phyloP scores from a whole-genome alignment of 441 rosid species.

The Arabidopsis hybrid region DNA sequence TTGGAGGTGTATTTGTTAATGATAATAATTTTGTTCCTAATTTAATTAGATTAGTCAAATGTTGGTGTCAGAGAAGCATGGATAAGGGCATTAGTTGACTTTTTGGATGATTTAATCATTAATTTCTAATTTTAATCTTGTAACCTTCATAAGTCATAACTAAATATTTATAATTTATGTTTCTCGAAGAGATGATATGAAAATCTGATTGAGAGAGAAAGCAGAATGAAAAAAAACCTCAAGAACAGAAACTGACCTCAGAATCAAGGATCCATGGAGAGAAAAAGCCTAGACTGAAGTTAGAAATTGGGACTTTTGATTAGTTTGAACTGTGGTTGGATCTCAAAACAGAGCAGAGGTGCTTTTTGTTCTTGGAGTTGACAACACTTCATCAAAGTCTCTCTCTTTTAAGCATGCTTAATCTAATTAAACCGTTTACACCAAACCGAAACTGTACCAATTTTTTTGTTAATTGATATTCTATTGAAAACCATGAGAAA shows the following conservation, averaged over 20 bases:
- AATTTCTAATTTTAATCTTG: not conserved
- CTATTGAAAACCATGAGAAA: no score
- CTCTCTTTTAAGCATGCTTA: not conserved
- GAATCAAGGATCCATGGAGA: conserved; percentile 34
- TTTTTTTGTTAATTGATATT: no score
- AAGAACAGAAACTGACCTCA: conserved; percentile 39
- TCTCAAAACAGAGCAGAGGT: not conserved
- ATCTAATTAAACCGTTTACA: not conserved
- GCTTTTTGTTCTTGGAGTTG: conserved; percentile 36
- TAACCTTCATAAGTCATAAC: not conserved
- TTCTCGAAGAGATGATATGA: not conserved
- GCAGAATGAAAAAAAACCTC: conserved; percentile 2
- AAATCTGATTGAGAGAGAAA: conserved; percentile 1
- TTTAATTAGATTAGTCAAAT: not conserved
- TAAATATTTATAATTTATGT: not conserved
- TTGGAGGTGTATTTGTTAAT: no score
- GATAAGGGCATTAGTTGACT: conserved; percentile 29
- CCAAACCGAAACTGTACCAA: conserved; percentile 12
- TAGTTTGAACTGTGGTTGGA: not conserved
- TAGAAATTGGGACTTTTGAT: not conserved
- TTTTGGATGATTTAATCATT: conserved; percentile 5
- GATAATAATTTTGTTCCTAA: not conserved
- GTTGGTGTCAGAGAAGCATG: not conserved
- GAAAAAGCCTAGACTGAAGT: conserved; percentile 15
- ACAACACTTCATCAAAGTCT: conserved; percentile 39